Conservation (phyloP, 2,329 filamentous ascomycete genomes). For the Fusarium setosum region DNA sequence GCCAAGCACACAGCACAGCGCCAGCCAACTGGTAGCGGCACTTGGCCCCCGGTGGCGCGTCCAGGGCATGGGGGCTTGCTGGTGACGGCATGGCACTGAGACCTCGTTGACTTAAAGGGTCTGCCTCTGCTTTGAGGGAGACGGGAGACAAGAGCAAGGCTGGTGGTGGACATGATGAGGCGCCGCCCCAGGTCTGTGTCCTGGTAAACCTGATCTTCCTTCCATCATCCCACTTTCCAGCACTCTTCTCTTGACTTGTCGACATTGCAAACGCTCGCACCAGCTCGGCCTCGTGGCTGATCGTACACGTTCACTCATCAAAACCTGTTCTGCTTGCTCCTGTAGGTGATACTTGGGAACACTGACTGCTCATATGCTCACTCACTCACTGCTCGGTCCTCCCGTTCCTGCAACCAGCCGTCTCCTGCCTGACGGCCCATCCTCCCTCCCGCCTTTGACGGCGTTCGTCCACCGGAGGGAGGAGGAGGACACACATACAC, state of each 20-base stretch:
- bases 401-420: not conserved
- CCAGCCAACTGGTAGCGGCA: constrained; percentile 32
- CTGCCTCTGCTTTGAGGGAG: constrained; percentile 2
- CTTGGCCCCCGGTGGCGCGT: constrained; percentile 28
- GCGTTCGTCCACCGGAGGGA: constrained; percentile 1
- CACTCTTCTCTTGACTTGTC: constrained; percentile 2
- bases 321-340: not conserved
- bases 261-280: constrained; percentile 14
- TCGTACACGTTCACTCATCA: not conserved
- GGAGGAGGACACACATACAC: not conserved
- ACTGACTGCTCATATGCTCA: too few species aligned
- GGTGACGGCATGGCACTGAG: constrained; percentile 40
- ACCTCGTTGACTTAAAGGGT: constrained; percentile 20
- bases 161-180: constrained; percentile 25
- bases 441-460: constrained; percentile 1
- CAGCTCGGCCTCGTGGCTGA: constrained; percentile 2
- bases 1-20: constrained; percentile 7
- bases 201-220: constrained; percentile 10
- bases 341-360: constrained; percentile 14
- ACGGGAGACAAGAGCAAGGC: not conserved
- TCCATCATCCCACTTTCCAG: not conserved
- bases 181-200: constrained; percentile 12
- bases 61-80: constrained; percentile 24
- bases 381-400: too few species aligned
- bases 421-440: constrained; percentile 5